phyloP scores from a whole-genome alignment of 768 basidiomycete species.

The Infundibulicybe gibba region DNA sequence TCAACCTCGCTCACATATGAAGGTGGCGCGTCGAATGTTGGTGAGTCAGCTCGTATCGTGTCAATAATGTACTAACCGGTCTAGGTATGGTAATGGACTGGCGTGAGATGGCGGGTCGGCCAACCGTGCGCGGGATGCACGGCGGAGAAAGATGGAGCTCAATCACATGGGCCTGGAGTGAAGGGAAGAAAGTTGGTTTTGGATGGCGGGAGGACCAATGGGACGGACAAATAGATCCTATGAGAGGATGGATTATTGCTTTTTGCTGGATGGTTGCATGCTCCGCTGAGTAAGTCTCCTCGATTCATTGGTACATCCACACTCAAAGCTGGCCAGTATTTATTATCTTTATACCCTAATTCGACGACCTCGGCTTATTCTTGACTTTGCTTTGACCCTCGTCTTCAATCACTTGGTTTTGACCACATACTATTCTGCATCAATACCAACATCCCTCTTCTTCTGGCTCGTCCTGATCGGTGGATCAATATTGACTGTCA shows the following conservation, averaged over 20 bases:
- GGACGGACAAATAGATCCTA: slow-evolving; percentile 71
- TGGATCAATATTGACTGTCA: slow-evolving; percentile 70
- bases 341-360: slow-evolving; percentile 85
- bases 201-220: slow-evolving; percentile 51
- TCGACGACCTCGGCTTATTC: slow-evolving; percentile 87
- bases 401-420: slow-evolving; percentile 89
- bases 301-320: slow-evolving; percentile 1
- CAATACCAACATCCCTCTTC: slow-evolving; percentile 85
- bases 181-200: slow-evolving; percentile 70
- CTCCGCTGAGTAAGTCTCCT: slow-evolving; percentile 74
- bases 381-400: slow-evolving; percentile 92
- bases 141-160: slow-evolving; percentile 65
- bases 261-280: slow-evolving; percentile 83
- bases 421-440: slow-evolving; percentile 87
- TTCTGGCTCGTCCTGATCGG: slow-evolving; percentile 83
- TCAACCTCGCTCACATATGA: slow-evolving; percentile 66
- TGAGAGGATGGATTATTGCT: slow-evolving; percentile 89
- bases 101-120: slow-evolving; percentile 88
- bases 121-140: slow-evolving; percentile 66
- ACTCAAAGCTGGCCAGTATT: slow-evolving; percentile 33
- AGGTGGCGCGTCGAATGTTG: slow-evolving; percentile 77
- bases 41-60: slow-evolving; percentile 31
- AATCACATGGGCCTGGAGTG: slow-evolving; percentile 75
- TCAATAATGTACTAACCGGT: too few species aligned
- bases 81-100: slow-evolving; percentile 95